Evolutionary conservation across 805 yeast species (phyloP), one percentile per base, ranked within the genome.

Genomic region (Yarrowia sp.): DNA sequence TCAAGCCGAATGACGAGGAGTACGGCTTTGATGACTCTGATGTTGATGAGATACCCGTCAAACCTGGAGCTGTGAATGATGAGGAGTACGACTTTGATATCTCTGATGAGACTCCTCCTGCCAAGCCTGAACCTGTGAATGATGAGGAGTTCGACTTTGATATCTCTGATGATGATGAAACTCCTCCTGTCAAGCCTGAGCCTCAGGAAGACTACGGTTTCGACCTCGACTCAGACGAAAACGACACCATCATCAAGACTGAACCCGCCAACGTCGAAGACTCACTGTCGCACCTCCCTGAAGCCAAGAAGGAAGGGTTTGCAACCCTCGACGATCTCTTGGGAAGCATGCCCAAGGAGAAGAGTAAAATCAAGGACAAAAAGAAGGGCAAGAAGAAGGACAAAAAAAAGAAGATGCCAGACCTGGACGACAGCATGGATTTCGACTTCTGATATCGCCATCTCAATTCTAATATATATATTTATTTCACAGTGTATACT

Each of bases 301-400:
- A n/a, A 10, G 15, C 34, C 42, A 50, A 50, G 10, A 17, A 50
- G 30, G 56, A 50, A 12, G 42, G 6, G 12, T 52, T 52, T 24
- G 24, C 43, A 1, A 52, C 58, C 2, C 43, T 52, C 3, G 58
- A 52, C 38, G 58, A 52, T 24, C 43, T 52, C 8, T 10, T 52
- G 13, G 43, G 34, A 4, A 52, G 58, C 43, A 38, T 52, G 13
- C 58, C 58, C 2, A 14, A 20, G n/a, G n/a, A 52, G 38, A 50
- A 34, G 42, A 17, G 7, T 19, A 36, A n/a, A n/a, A n/a, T n/a
- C n/a, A n/a, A 17, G 17, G 40, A 2, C n/a, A 10, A 34, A 6
- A 52, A 52, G 10, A 3, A 17, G 20, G 20, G 30, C 8, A 52
- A 34, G 19, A 12, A 50, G 12, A 38, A 36, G 24, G 12, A 52